Base-by-base conservation (phyloP, 768 basidiomycete species). In the Lactifluus hygrophoroides region DNA sequence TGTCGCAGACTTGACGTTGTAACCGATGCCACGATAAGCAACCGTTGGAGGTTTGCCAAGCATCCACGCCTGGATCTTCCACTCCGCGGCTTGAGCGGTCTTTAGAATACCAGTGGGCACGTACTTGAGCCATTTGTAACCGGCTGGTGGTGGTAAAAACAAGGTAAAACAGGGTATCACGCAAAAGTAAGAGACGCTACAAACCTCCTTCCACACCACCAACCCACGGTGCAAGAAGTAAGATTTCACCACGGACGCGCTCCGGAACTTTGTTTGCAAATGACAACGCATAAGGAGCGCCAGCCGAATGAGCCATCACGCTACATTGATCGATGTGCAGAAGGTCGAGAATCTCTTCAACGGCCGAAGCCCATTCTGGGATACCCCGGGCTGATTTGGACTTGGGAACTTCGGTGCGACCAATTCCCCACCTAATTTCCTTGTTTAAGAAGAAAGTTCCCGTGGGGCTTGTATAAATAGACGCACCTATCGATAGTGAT, bases 31-130 rank as follows among this genome's bases (percentile, higher is more conserved):
- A 65, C 90, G 81, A 66, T 85, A 92, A 1, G 87, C 78, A 42
- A 92, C 76, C 1, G 86, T 84, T 10, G 94, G 94, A 17, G 92
- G 90, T 67, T 97, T 97, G 63, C 95, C 96, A 30, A 99, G 81
- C 85, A 91, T 90, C 90, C 94, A 98, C 0, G 90, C 89, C 67
- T 96, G 93, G 45, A 98, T 77, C 70, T 88, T 92, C 94, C 94
- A 97, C 68, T 99, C 95, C 0, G 95, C 95, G 4, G 93, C 90
- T 70, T 95, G 94, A 0, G 94, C 95, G 0, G 94, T 94, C 75
- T 90, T 93, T 62, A 99, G 76, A 38, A 99, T 82, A 28, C 89
- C 85, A 60, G 89, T 90, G 0, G 95, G 95, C 6, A 99, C 89
- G 68, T 94, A 98, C 71, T 94, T 95, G 52, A 99, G 79, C 93